Evolutionary conservation across 2,329 filamentous ascomycete species (phyloP).

Genomic region (Cladophialophora exuberans): DNA sequence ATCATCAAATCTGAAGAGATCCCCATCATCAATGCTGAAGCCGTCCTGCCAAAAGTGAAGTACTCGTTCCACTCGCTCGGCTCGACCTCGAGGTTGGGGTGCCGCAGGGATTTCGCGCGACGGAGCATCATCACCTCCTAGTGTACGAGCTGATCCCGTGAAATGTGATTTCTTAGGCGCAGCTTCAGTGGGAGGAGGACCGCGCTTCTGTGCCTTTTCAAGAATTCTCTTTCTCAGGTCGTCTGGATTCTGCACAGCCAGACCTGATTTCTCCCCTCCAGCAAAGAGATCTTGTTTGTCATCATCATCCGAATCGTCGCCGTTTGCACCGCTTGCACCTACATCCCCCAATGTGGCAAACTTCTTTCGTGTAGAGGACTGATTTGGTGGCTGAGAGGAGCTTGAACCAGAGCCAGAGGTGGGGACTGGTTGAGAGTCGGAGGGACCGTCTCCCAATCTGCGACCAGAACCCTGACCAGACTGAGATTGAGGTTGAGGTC

Average conservation of each 20-base stretch:
- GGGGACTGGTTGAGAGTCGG: slow-evolving; percentile 31
- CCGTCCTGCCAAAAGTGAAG: slow-evolving; percentile 69
- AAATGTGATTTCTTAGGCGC: slow-evolving; percentile 50
- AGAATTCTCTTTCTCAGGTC: slow-evolving; percentile 56
- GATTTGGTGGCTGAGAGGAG: slow-evolving; percentile 37
- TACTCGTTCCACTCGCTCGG: slow-evolving; percentile 59
- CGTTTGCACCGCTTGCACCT: slow-evolving; percentile 42
- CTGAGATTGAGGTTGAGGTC: slow-evolving; percentile 10
- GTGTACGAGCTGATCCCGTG: slow-evolving; percentile 64
- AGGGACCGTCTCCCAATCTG: slow-evolving; percentile 39
- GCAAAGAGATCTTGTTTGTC: slow-evolving; percentile 63
- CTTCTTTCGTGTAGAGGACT: slow-evolving; percentile 45
- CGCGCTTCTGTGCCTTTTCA: slow-evolving; percentile 48
- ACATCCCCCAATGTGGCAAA: slow-evolving; percentile 54
- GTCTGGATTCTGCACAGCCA: slow-evolving; percentile 68
- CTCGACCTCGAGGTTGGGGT: slow-evolving; percentile 42
- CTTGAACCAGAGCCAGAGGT: slow-evolving; percentile 36
- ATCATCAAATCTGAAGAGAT: slow-evolving; percentile 65
- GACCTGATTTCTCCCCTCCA: slow-evolving; percentile 69
- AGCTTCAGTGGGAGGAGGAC: slow-evolving; percentile 27
- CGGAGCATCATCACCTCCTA: slow-evolving; percentile 66
- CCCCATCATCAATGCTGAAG: slow-evolving; percentile 68
- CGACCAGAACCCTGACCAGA: slow-evolving; percentile 35
- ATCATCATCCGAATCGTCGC: slow-evolving; percentile 56
- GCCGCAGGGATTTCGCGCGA: slow-evolving; percentile 61